phyloP scores from a whole-genome alignment of 352 stramenopile genomes.

The Globisporangium cederbergense region DNA sequence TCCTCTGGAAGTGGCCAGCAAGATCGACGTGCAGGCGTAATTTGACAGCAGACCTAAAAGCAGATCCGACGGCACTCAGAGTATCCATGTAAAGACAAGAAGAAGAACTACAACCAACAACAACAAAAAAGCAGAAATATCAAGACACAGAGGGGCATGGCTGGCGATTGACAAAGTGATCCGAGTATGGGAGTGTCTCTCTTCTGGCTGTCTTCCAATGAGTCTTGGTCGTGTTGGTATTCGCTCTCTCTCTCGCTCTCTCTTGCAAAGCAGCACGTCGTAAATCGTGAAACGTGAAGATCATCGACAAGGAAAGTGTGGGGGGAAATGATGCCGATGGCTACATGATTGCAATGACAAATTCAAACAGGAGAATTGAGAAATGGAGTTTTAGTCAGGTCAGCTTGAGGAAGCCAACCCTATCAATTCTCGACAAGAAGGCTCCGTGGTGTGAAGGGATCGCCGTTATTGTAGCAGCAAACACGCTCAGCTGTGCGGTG shows the following conservation, averaged over 20 bases:
- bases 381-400: not conserved
- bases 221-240: not conserved
- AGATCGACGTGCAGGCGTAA: slow-evolving; percentile 22
- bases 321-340: not conserved
- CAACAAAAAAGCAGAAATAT: slow-evolving; percentile 6
- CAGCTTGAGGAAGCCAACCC: not conserved
- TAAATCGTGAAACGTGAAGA: not conserved
- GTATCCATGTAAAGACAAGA: slow-evolving; percentile 16
- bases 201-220: not conserved
- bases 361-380: not conserved
- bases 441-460: not conserved
- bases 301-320: not conserved
- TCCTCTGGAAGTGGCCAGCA: slow-evolving; percentile 64
- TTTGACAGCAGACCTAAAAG: not conserved
- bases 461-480: not conserved
- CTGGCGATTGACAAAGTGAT: slow-evolving; percentile 1
- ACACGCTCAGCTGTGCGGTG: slow-evolving; percentile 2
- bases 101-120: slow-evolving; percentile 9
- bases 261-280: no score
- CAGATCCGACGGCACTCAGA: slow-evolving; percentile 1
- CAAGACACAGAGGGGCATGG: not conserved
- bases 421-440: not conserved
- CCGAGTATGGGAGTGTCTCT: not conserved
- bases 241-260: not conserved
- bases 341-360: not conserved